Evolutionary conservation across 495 filamentous ascomycete species (phyloP), one percentile per base, ranked within the genome.

Genomic region (Halenospora varia): DNA sequence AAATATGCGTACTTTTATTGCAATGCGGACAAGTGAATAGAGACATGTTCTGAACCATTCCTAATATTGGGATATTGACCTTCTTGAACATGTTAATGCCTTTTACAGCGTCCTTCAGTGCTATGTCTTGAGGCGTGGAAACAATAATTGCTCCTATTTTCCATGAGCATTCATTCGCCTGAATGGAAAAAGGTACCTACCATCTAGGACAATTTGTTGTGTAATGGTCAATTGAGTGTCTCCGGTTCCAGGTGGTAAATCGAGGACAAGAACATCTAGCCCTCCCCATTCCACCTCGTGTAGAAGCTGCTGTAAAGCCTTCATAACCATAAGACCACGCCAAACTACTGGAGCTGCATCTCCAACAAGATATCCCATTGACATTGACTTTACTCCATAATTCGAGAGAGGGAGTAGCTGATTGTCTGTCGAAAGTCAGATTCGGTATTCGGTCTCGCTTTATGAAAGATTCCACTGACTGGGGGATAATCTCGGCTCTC

Each of bases 1-100:
- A 97, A 19, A 98, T 88, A 40, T 82, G 79, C n/a, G 89, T 92
- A 41, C 82, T 74, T 3, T 80, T 76, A 3, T 77, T 75, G 60
- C 94, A 98, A 50, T 84, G 75, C 0, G 92, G 90, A 62, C 94
- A 97, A 1, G 71, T 76, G 63, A 96, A 97, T 22, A 87, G 77
- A 2, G 85, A 87, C 94, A 99, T 99, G 62, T 99, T 99, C 66
- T 93, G 87, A 48, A 97, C 86, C 78, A 97, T 86, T n/a, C 94
- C 94, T 22, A 97, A 73, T 15, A 89, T 75, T 19, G 83, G 84
- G 0, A 88, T 82, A 35, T 84, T 71, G 55, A 93, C 86, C 62
- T 89, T 93, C 60, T 82, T 79, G 69, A 97, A 97, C 88, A 99
- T 92, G 51, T 88, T 87, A 39, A 96, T 83, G 0, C 94, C 94